Evolutionary conservation across 1,284 basidiomycete species (phyloP).

Genomic region (Sphaerobolus stellatus): DNA sequence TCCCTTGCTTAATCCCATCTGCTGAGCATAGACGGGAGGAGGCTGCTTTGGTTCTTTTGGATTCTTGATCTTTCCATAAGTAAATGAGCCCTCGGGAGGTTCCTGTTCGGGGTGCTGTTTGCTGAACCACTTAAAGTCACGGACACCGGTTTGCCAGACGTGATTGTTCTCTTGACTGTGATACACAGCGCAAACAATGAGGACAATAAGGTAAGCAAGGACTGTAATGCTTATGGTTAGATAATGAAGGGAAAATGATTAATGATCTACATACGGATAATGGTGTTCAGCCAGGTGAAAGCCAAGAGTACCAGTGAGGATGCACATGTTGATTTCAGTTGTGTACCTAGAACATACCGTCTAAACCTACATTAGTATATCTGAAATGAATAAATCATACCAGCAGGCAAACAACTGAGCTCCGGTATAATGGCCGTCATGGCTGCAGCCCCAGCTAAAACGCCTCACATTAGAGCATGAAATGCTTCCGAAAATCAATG

Average conservation of each 20-base stretch:
- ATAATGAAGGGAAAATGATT: neutral
- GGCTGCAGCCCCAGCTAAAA: constrained; percentile 48
- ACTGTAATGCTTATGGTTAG: constrained; percentile 31
- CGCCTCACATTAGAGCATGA: constrained; percentile 1
- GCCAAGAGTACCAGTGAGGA: constrained; percentile 59
- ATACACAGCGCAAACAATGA: constrained; percentile 36
- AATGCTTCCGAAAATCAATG: neutral
- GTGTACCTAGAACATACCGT: constrained; percentile 13
- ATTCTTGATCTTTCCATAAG: constrained; percentile 4
- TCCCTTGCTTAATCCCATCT: constrained; percentile 5
- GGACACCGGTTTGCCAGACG: constrained; percentile 55
- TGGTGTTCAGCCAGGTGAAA: constrained; percentile 62
- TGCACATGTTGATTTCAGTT: constrained; percentile 41
- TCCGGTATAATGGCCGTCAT: constrained; percentile 39
- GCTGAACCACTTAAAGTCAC: constrained; percentile 41
- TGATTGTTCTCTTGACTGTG: constrained; percentile 40
- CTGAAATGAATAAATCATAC: constrained; percentile 9
- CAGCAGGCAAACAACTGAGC: constrained; percentile 31
- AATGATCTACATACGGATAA: constrained; percentile 46
- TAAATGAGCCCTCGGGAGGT: neutral
- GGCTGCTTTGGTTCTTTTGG: neutral
- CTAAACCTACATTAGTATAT: constrained; percentile 11
- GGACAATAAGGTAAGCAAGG: constrained; percentile 41
- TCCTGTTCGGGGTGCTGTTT: neutral
- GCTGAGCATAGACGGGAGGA: constrained; percentile 10